phyloP scores from a whole-genome alignment of 2,329 filamentous ascomycete genomes.

The Dothistroma pini region DNA sequence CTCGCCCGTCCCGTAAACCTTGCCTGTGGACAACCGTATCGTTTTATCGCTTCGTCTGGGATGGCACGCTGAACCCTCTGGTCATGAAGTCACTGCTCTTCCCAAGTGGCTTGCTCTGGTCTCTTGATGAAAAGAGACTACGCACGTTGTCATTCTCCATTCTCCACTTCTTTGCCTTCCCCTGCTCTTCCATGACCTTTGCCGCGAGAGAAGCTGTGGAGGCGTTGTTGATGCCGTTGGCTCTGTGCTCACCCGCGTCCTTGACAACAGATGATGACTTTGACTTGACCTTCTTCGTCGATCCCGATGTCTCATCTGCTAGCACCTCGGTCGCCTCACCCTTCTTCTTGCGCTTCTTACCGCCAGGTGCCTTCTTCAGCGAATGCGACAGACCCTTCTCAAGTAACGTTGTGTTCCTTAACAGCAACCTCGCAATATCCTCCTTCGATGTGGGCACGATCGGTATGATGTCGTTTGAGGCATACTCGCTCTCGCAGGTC shows the following conservation, averaged over 20 bases:
- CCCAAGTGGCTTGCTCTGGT: conserved; percentile 34
- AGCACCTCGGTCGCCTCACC: conserved; percentile 42
- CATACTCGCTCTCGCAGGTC: conserved; percentile 69
- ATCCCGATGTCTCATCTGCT: conserved; percentile 16
- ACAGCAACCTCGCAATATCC: conserved; percentile 65
- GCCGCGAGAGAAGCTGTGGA: conserved; percentile 81
- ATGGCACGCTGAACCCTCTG: conserved; percentile 36
- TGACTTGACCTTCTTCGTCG: conserved; percentile 8
- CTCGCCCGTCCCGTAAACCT: no score
- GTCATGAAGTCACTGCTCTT: conserved; percentile 51
- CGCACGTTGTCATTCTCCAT: conserved; percentile 54
- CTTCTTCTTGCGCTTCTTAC: conserved; percentile 72
- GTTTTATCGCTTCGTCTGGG: conserved; percentile 8
- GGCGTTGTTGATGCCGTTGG: conserved; percentile 76
- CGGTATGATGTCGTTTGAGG: conserved; percentile 71
- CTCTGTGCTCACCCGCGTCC: conserved; percentile 8
- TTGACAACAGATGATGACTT: conserved; percentile 12
- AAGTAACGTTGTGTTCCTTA: conserved; percentile 65
- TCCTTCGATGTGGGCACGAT: conserved; percentile 69
- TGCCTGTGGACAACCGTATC: no score
- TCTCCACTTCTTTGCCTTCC: conserved; percentile 75
- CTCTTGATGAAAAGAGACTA: conserved; percentile 44
- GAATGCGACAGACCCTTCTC: conserved; percentile 76
- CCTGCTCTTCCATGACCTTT: conserved; percentile 82
- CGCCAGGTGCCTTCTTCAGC: conserved; percentile 70